phyloP scores from a whole-genome alignment of 495 filamentous ascomycete genomes.

The Thermothielavioides terrestris region DNA sequence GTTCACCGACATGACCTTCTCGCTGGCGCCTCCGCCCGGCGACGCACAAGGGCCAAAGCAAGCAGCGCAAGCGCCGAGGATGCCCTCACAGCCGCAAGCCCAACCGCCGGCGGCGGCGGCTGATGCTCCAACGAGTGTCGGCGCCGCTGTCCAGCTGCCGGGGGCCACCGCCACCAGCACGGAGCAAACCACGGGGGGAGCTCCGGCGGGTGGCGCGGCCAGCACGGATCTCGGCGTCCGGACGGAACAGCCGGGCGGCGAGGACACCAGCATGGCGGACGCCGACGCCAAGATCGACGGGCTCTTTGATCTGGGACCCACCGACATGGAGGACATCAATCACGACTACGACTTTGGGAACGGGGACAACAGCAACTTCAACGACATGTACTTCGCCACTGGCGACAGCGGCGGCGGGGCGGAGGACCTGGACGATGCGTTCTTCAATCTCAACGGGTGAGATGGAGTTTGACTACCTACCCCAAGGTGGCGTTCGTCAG shows the following conservation, averaged over 20 bases:
- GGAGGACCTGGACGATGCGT: constrained; percentile 30
- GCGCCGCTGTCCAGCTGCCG: too few relatives aligned
- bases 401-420: constrained; percentile 26
- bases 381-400: constrained; percentile 33
- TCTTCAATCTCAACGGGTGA: constrained; percentile 10
- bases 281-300: constrained; percentile 30
- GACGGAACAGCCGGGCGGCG: neutral
- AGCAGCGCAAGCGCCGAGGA: constrained; percentile 1
- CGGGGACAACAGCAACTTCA: constrained; percentile 34
- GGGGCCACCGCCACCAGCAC: too few relatives aligned
- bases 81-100: constrained; percentile 1
- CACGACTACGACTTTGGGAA: constrained; percentile 27
- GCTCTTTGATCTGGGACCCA: constrained; percentile 30
- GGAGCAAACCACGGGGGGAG: constrained; percentile 2
- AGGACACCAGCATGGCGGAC: constrained; percentile 14
- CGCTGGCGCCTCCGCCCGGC: constrained; percentile 28
- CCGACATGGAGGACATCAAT: constrained; percentile 28
- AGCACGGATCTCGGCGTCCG: constrained; percentile 6
- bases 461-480: neutral
- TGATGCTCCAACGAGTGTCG: too few relatives aligned
- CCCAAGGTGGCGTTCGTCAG: neutral
- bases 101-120: neutral
- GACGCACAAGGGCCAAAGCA: constrained; percentile 14
- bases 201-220: constrained; percentile 11
- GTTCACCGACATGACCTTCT: constrained; percentile 41